Conservation (phyloP, 1,139 yeast genomes). For the Suhomyces atakaporum region DNA sequence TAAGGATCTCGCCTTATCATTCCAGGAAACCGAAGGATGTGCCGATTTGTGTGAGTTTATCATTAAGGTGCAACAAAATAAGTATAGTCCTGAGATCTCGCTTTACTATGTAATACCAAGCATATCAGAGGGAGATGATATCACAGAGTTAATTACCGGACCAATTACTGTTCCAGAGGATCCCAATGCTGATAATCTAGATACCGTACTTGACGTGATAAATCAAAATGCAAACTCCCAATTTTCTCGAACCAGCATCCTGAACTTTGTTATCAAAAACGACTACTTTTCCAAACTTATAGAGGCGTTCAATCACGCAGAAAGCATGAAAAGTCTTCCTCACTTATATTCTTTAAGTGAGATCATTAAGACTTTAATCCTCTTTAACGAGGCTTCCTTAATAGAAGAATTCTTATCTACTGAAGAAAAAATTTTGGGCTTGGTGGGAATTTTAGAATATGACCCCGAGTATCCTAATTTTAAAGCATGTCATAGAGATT, state of each 20-base stretch:
- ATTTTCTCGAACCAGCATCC: conserved; percentile 54
- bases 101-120: conserved; percentile 69
- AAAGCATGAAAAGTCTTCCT: conserved; percentile 42
- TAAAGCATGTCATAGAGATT: conserved; percentile 78
- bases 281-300: conserved; percentile 58
- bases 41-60: conserved; percentile 79
- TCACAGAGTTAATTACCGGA: conserved; percentile 80
- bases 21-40: conserved; percentile 93
- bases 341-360: conserved; percentile 68
- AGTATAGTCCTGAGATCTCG: conserved; percentile 67
- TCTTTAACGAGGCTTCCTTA: conserved; percentile 70
- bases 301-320: conserved; percentile 56
- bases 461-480: conserved; percentile 80
- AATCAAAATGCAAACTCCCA: conserved; percentile 60
- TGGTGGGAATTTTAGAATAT: conserved; percentile 86
- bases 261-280: conserved; percentile 50
- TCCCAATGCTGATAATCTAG: conserved; percentile 52
- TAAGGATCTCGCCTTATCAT: conserved; percentile 83
- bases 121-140: conserved; percentile 43
- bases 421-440: conserved; percentile 61
- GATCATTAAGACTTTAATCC: conserved; percentile 65
- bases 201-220: conserved; percentile 51
- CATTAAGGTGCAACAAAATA: conserved; percentile 61
- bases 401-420: conserved; percentile 63
- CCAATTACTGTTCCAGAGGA: conserved; percentile 70